Evolutionary conservation across 805 yeast species (phyloP).

Genomic region (Soucietia sequanensis): DNA sequence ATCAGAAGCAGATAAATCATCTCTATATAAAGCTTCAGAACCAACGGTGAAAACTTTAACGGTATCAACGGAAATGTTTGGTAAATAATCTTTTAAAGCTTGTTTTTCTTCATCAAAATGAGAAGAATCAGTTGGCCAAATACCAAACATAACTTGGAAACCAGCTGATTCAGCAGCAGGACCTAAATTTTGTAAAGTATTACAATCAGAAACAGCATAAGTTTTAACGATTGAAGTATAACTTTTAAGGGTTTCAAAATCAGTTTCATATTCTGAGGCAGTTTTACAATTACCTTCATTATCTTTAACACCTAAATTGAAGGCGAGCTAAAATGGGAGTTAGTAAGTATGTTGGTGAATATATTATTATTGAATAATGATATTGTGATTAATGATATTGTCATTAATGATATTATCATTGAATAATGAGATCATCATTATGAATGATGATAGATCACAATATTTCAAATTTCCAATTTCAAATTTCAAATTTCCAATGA

Average conservation of each 20-base stretch:
- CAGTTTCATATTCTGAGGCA: slow-evolving; percentile 65
- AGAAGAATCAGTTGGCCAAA: slow-evolving; percentile 90
- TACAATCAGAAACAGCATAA: slow-evolving; percentile 92
- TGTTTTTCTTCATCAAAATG: slow-evolving; percentile 73
- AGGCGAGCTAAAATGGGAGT: slow-evolving; percentile 50
- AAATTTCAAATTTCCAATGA: not conserved
- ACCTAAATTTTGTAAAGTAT: slow-evolving; percentile 78
- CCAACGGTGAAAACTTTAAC: slow-evolving; percentile 85
- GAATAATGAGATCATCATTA: not conserved
- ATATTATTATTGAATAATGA: not conserved
- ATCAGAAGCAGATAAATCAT: slow-evolving; percentile 70
- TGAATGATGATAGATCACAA: no score
- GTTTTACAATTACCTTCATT: slow-evolving; percentile 74
- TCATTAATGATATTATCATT: slow-evolving; percentile 1
- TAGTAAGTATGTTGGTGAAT: slow-evolving; percentile 4
- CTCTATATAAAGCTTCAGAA: slow-evolving; percentile 93
- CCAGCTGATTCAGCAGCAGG: slow-evolving; percentile 83
- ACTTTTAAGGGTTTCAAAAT: slow-evolving; percentile 56
- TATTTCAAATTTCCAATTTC: no score
- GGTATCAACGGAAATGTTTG: slow-evolving; percentile 64
- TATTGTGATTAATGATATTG: not conserved
- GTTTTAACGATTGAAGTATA: slow-evolving; percentile 73
- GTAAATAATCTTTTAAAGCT: slow-evolving; percentile 71
- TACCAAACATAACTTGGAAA: slow-evolving; percentile 75
- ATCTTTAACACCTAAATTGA: slow-evolving; percentile 83